Conservation (phyloP, 2,329 filamentous ascomycete species). For the Aspergillus fructus region DNA sequence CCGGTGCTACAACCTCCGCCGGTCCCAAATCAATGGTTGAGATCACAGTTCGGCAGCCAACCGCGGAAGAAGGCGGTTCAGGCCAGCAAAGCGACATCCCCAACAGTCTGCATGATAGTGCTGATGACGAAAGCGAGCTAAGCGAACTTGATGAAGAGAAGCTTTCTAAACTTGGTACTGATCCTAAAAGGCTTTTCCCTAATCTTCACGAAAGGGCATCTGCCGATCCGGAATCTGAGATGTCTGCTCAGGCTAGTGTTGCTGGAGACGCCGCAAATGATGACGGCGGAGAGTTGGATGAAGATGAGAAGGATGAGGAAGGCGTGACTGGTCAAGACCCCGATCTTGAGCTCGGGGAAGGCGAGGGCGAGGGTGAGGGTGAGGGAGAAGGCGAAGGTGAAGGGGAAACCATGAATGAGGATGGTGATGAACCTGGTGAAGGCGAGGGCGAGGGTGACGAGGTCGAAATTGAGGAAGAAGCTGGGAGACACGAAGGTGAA, state of each 20-base stretch:
- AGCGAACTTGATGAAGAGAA: slow-evolving; percentile 57
- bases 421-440: slow-evolving; percentile 1
- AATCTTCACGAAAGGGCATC: slow-evolving; percentile 24
- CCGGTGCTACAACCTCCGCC: slow-evolving; percentile 42
- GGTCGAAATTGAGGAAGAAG: slow-evolving; percentile 14
- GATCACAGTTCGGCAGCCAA: neutral
- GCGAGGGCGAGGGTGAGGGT: slow-evolving; percentile 9
- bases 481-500: slow-evolving; percentile 13
- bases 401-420: slow-evolving; percentile 19
- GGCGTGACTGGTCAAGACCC: slow-evolving; percentile 16
- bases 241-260: slow-evolving; percentile 21
- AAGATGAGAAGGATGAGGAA: slow-evolving; percentile 19
- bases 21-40: slow-evolving; percentile 25
- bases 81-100: slow-evolving; percentile 53
- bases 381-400: slow-evolving; percentile 14
- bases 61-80: slow-evolving; percentile 46
- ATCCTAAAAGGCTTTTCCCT: slow-evolving; percentile 26
- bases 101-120: slow-evolving; percentile 63
- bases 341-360: slow-evolving; percentile 4
- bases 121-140: slow-evolving; percentile 68
- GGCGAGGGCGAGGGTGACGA: slow-evolving; percentile 9
- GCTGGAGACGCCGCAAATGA: slow-evolving; percentile 24
- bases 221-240: slow-evolving; percentile 26
- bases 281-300: slow-evolving; percentile 22
- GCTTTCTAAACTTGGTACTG: slow-evolving; percentile 25